Evolutionary conservation across 495 filamentous ascomycete genomes (phyloP), one percentile per base, ranked within the genome.

Genomic region (Talaromyces nanjingensis): DNA sequence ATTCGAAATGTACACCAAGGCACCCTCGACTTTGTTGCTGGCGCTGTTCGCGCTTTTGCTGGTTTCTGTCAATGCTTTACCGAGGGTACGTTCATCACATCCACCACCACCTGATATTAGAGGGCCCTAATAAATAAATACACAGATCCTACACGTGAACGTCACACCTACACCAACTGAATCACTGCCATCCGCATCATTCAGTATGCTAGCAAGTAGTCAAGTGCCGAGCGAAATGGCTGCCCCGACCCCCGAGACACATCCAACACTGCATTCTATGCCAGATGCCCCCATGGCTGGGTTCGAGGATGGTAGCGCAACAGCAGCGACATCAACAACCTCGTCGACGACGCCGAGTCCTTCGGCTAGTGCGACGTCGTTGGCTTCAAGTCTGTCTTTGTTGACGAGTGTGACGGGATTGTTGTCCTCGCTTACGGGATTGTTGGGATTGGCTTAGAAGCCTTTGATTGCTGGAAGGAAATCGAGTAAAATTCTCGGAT

Each of bases 21-120:
- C 37, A 24, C 25, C 22, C 18, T 25, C 39, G 9, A 25, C 34
- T 45, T 25, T 60, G 4, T 29, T 60, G 3, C 18, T 60, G 11
- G 34, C 24, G 12, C 37, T 60, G 18, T 39, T 60, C 2, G 39
- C 33, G 4, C 18, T 60, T 29, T 24, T 59, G 27, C 9, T 47
- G 24, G 33, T 47, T 27, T 47, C 37, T 24, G 59, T 60, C 20
- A 45, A 60, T 37, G 59, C 59, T 60, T 22, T 60, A 12, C 59
- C 59, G 8, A 24, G 37, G 25, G 59, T 60, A 60, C 20, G 59
- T 60, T 18, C 18, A 6, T 24, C 39, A 45, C 39, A 49, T 49
- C 18, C 11, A 20, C 45, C 6, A 6, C 14, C 18, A 49, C 37
- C 14, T 16, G 45, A 49, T 37, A 37, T 7, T 7, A 18, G 7